Conservation (phyloP, 768 basidiomycete genomes). For the Suillus subluteus region DNA sequence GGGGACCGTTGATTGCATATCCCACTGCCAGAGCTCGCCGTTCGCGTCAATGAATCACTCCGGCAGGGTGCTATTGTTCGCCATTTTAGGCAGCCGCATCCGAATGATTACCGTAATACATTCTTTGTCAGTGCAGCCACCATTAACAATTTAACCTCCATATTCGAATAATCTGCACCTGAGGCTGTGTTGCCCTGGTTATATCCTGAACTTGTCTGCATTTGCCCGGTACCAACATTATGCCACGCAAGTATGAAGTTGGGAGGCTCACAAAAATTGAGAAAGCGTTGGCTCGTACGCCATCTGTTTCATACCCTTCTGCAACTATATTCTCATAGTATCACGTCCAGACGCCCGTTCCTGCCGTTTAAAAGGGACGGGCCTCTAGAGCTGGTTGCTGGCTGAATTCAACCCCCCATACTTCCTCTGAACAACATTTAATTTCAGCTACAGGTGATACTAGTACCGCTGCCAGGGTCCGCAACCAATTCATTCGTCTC, state of each 20-base stretch:
- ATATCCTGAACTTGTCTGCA: too few relatives aligned
- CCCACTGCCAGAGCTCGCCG: constrained; percentile 3
- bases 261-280: too few relatives aligned
- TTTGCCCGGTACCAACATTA: not conserved
- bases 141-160: too few relatives aligned
- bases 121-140: too few relatives aligned
- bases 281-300: too few relatives aligned
- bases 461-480: not conserved
- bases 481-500: too few relatives aligned
- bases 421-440: not conserved
- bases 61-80: not conserved
- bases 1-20: constrained; percentile 29
- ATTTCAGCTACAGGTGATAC: not conserved
- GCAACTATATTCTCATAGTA: not conserved
- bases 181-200: too few relatives aligned
- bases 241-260: not conserved
- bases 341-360: not conserved
- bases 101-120: too few relatives aligned
- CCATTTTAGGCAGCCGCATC: not conserved
- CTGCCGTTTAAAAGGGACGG: not conserved
- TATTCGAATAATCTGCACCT: too few relatives aligned
- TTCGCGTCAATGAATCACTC: not conserved
- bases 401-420: not conserved
- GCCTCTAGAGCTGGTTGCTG: not conserved
- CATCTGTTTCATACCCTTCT: not conserved